Evolutionary conservation across 495 filamentous ascomycete species (phyloP).

Genomic region (Aspergillus steynii): DNA sequence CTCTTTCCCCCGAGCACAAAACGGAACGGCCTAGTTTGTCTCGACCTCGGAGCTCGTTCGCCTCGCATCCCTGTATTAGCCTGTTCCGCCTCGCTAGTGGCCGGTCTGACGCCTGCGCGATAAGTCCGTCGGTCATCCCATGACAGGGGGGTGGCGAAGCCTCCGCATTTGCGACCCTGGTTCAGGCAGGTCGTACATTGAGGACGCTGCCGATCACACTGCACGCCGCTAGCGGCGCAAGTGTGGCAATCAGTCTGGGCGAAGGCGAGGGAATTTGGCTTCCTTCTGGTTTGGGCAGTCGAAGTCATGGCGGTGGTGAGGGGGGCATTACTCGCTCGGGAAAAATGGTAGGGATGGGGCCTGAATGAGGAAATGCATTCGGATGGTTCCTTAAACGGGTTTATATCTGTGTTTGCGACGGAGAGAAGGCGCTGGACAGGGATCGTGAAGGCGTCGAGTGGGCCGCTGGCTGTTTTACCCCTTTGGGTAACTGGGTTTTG

Average conservation of each 20-base stretch:
- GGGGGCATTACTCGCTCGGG: neutral
- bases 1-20: conserved; percentile 5
- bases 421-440: neutral
- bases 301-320: neutral
- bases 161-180: conserved; percentile 11
- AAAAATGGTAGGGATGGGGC: neutral
- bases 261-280: conserved; percentile 23
- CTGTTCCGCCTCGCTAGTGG: neutral
- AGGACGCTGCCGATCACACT: conserved; percentile 18
- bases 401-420: neutral
- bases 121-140: conserved; percentile 10
- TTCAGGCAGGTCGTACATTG: conserved; percentile 12
- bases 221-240: conserved; percentile 15
- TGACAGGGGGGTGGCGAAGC: conserved; percentile 6
- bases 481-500: neutral
- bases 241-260: conserved; percentile 22
- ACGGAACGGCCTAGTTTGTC: neutral
- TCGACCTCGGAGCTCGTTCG: neutral
- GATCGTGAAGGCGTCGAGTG: neutral
- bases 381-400: neutral
- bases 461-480: conserved; percentile 7
- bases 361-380: neutral
- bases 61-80: neutral
- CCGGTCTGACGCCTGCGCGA: neutral
- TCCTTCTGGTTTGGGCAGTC: conserved; percentile 14